Conservation (phyloP, 768 basidiomycete genomes). For the Glaciozyma martinii region DNA sequence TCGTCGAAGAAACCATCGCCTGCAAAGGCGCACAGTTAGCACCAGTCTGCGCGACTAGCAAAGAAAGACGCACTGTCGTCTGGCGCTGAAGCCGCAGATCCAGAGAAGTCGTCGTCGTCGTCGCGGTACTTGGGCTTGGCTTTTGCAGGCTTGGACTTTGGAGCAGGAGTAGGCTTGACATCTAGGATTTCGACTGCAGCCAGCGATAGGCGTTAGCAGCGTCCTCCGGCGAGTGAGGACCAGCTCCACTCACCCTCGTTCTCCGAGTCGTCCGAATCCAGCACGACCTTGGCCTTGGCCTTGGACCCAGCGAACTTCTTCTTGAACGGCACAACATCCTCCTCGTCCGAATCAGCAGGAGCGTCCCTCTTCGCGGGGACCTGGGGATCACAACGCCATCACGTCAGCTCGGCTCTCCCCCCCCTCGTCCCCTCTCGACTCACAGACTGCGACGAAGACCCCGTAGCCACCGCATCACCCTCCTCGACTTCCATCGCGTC, state of each 20-base stretch:
- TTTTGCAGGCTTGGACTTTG: neutral
- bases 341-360: neutral
- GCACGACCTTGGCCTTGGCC: constrained; percentile 4
- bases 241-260: neutral
- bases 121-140: constrained; percentile 6
- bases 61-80: constrained; percentile 13
- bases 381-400: neutral
- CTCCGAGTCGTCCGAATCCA: constrained; percentile 14
- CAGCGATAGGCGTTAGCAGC: neutral
- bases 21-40: neutral
- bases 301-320: neutral
- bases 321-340: neutral
- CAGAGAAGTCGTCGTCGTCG: constrained; percentile 21
- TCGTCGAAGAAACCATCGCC: constrained; percentile 29
- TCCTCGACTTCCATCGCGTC: neutral
- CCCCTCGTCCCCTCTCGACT: neutral
- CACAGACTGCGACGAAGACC: neutral
- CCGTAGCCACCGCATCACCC: neutral
- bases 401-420: neutral
- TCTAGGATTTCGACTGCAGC: neutral
- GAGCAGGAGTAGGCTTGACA: neutral
- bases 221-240: neutral
- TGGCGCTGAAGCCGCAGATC: neutral
- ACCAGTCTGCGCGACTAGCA: neutral
- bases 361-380: constrained; percentile 1